Conservation (phyloP, 495 filamentous ascomycete species). For the Viridothelium virens region DNA sequence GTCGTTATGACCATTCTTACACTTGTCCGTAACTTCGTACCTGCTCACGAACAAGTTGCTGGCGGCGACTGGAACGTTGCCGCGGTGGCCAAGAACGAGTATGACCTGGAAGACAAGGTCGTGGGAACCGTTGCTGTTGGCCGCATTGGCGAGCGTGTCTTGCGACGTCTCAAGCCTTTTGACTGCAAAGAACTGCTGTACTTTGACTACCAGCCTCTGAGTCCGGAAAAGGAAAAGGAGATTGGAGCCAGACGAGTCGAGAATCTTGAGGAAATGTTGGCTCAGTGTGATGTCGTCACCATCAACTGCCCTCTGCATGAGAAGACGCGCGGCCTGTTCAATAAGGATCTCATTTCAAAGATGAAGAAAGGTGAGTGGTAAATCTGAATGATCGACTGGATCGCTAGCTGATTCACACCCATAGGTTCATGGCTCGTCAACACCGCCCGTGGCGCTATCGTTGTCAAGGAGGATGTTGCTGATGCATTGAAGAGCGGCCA, state of each 20-base stretch:
- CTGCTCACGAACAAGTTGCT: constrained; percentile 88
- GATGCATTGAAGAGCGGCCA: constrained; percentile 88
- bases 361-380: constrained; percentile 79
- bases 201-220: constrained; percentile 97
- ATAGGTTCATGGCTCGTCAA: constrained; percentile 90
- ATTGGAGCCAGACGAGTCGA: constrained; percentile 90
- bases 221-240: constrained; percentile 81
- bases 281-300: constrained; percentile 95
- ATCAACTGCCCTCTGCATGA: constrained; percentile 99
- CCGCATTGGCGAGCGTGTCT: constrained; percentile 95
- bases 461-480: constrained; percentile 98
- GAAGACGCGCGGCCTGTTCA: constrained; percentile 92
- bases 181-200: constrained; percentile 99
- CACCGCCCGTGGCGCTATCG: constrained; percentile 96
- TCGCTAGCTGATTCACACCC: neutral
- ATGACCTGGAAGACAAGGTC: constrained; percentile 92
- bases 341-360: constrained; percentile 98
- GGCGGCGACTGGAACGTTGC: constrained; percentile 92
- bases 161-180: constrained; percentile 88
- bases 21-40: constrained; percentile 96
- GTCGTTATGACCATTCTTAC: constrained; percentile 97
- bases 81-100: constrained; percentile 93
- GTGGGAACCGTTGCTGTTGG: constrained; percentile 97
- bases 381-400: neutral
- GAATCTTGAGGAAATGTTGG: constrained; percentile 84